Base-by-base conservation (phyloP, 495 filamentous ascomycete species). In the Lepraria neglecta region DNA sequence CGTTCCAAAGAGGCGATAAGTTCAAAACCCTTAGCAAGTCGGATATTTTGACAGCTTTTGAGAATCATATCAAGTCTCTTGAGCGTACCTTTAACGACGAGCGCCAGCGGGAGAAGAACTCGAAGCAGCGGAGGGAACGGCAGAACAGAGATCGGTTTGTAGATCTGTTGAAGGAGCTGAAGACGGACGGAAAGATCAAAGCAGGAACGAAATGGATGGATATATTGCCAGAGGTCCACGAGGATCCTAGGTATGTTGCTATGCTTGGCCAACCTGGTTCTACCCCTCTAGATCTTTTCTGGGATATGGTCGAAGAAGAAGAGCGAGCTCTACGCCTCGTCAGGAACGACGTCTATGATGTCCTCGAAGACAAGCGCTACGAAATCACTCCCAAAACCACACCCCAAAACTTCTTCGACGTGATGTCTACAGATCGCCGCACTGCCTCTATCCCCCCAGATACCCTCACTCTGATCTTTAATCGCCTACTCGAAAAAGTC, bases 251-350 rank as follows among this genome's bases (percentile, higher is more conserved):
- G 60, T 97, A 95, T 75, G 81, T 78, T 68, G 88, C 84, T 52
- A 88, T 96, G 76, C 82, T 94, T 35, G 94, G 92, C 47, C 90
- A 94, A 66, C 69, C 84, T 46, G 95, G 95, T 56, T 97, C 94
- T 4, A 88, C 84, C 5, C 89, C 92, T n/a, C 78, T 96, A 62
- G 94, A 99, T 61, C 77, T 99, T 10, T 96, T 97, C 74, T 96
- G 95, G 92, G 95, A 99, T 73, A 80, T 91, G 54, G 82, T 97
- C 17, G 92, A 96, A 70, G 92, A 97, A 72, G 91, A 96, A 73
- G 91, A 97, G 63, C 82, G 87, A 54, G 84, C 85, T 21, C 75
- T 97, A 17, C 86, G 95, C 46, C 82, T 82, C 53, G 87, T 86
- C 52, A 82, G 92, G 35, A 95, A 95, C 71, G 84, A 91, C 68